A percentile compares a stretch with the other conserved stretches of the same genome.
Evolutionary conservation across 352 stramenopile species (phyloP).

Genomic region (Elongisporangium undulatum): DNA sequence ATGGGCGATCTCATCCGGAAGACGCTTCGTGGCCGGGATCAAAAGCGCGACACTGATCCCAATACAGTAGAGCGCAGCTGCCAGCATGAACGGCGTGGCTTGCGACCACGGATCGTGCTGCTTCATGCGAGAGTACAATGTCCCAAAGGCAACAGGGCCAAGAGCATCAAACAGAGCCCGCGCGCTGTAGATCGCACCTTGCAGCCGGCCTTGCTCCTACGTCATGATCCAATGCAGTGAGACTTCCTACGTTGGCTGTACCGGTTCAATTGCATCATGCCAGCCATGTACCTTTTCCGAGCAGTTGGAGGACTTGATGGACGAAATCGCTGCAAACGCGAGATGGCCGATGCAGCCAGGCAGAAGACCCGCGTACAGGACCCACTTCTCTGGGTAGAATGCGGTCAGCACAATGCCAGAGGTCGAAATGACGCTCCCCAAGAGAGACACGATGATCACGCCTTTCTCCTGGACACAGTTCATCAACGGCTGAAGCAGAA

Average conservation of each 20-base stretch:
- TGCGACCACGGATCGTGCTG: slow-evolving; percentile 33
- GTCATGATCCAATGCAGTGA: not conserved
- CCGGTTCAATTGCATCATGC: too few species aligned
- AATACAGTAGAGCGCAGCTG: slow-evolving; percentile 41
- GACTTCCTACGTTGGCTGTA: too few species aligned
- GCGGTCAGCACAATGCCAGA: slow-evolving; percentile 30
- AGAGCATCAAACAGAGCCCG: slow-evolving; percentile 59
- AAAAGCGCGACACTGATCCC: slow-evolving; percentile 39
- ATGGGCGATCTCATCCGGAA: not conserved
- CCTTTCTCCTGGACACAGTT: slow-evolving; percentile 50
- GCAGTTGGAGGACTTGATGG: slow-evolving; percentile 55
- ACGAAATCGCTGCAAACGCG: slow-evolving; percentile 65
- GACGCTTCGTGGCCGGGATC: slow-evolving; percentile 12
- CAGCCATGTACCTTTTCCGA: slow-evolving; percentile 34
- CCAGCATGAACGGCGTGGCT: slow-evolving; percentile 54
- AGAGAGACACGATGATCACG: slow-evolving; percentile 57
- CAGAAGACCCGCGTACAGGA: slow-evolving; percentile 44
- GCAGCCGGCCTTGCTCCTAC: slow-evolving; percentile 68
- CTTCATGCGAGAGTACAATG: slow-evolving; percentile 54
- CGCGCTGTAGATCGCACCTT: slow-evolving; percentile 67
- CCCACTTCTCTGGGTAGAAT: slow-evolving; percentile 52
- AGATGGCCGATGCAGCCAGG: slow-evolving; percentile 50
- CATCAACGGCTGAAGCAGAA: slow-evolving; percentile 60
- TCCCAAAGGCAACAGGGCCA: slow-evolving; percentile 48
- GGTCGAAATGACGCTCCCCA: slow-evolving; percentile 34